These are phyloP conservation scores for Diaporthe vexans DNA, from an alignment of 2,329 filamentous ascomycete genomes.

Conservation along the genomic window DNA sequence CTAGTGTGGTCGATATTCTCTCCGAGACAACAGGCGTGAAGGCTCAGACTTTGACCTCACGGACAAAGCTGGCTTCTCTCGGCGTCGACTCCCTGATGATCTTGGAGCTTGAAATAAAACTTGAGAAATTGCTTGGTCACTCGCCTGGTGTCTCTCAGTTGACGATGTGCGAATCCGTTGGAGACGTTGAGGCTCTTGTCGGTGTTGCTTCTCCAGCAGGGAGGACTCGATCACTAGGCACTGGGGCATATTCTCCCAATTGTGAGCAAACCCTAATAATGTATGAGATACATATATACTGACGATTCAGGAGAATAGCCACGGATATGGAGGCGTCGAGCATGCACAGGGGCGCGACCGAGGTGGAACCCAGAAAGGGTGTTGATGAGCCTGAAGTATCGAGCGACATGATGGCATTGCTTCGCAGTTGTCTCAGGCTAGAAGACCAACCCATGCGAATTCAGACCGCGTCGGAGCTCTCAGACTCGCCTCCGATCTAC, in stretches of 20 bases:
- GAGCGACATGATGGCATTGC: neutral
- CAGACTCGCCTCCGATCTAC: neutral
- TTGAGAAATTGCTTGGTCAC: neutral
- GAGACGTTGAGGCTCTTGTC: conserved; percentile 4
- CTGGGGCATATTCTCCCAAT: neutral
- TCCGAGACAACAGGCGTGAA: conserved; percentile 6
- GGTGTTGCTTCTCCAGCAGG: neutral
- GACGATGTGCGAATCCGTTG: neutral
- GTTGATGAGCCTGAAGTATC: neutral
- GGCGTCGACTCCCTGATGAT: conserved; percentile 23
- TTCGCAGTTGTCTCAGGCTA: conserved; percentile 1
- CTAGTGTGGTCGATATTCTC: neutral
- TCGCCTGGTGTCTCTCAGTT: conserved; percentile 17
- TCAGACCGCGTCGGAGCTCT: neutral
- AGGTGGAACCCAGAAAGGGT: neutral
- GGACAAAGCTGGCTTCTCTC: conserved; percentile 4
- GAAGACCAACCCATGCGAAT: neutral
- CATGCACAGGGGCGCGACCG: fast-evolving
- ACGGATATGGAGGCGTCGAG: neutral
- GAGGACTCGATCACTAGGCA: neutral
- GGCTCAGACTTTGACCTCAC: neutral
- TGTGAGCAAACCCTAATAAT: neutral
- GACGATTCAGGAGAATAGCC: neutral
- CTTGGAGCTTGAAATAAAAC: conserved; percentile 12
- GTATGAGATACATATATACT: neutral